Percentiles rank a stretch among this genome's conserved stretches.
Evolutionary conservation across 2,329 filamentous ascomycete genomes (phyloP).

Genomic region (Endoconidiophora polonica): DNA sequence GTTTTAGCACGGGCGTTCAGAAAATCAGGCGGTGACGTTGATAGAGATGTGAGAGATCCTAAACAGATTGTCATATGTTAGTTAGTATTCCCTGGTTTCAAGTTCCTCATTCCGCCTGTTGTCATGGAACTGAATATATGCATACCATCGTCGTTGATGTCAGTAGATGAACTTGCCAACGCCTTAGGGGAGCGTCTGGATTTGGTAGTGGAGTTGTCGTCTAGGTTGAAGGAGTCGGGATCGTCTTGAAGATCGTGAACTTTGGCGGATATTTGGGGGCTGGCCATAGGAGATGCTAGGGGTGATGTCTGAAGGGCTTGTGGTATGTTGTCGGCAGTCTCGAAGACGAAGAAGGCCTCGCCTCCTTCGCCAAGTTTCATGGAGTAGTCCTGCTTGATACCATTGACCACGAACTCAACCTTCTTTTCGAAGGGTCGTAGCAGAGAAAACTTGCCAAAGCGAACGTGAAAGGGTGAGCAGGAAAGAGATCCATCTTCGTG

Average conservation of each 20-base stretch:
- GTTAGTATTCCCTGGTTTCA: background rate
- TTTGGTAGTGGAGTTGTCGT: conserved; percentile 54
- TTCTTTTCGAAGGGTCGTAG: conserved; percentile 94
- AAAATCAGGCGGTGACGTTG: conserved; percentile 34
- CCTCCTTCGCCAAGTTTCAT: conserved; percentile 98
- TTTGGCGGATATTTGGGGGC: conserved; percentile 45
- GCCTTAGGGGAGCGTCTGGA: conserved; percentile 26
- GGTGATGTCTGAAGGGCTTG: conserved; percentile 88
- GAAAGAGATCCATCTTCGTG: conserved; percentile 78
- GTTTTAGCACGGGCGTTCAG: conserved; percentile 36
- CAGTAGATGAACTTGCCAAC: conserved; percentile 25
- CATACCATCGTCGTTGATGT: conserved; percentile 20
- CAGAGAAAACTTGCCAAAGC: conserved; percentile 96
- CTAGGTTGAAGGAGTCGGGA: conserved; percentile 24
- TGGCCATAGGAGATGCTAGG: conserved; percentile 73
- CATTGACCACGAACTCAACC: conserved; percentile 95
- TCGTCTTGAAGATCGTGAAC: conserved; percentile 10
- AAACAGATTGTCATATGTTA: background rate
- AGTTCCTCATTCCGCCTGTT: too few species aligned
- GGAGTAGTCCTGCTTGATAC: conserved; percentile 74
- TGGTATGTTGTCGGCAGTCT: conserved; percentile 85
- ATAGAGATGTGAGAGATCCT: conserved; percentile 36
- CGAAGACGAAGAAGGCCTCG: conserved; percentile 97
- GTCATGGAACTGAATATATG: too few species aligned
- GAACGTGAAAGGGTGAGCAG: conserved; percentile 95